Evolutionary conservation across 176 grass and related monocot genomes (phyloP), one percentile per base, ranked within the genome.

Genomic region (Triticum turgidum): DNA sequence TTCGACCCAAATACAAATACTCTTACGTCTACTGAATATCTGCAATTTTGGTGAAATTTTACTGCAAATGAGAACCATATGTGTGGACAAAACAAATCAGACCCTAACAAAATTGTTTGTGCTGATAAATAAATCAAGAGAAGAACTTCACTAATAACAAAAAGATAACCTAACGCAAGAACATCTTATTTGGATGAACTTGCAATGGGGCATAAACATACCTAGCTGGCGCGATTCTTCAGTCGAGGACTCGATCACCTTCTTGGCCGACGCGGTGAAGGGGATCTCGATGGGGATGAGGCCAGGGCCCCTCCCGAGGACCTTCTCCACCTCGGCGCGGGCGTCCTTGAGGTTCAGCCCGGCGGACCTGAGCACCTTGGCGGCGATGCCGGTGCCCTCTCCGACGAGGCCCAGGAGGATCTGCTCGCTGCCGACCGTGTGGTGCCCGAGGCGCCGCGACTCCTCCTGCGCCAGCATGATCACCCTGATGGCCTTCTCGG

Each of bases 391-490:
- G 12, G 90, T 92, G 37, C 93, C 93, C 77, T 98, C 96, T 20
- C 89, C 90, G 66, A 94, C 88, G 70, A 98, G 80, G 73, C 96
- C 96, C 82, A 98, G 80, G 35, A 98, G 86, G 70, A 98, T 96
- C 52, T 98, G 96, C 84, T 98, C 93, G 0, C 91, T 98, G 38
- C 96, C 93, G 30, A 98, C 93, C 76, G 93, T 92, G 29, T 92
- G 92, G 82, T 98, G 96, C 2, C 86, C 88, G 2, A 98, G 79
- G 38, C 89, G 90, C 62, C 96, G 92, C 3, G 96, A 84, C 76
- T 98, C 96, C 72, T 98, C 96, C 89, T 98, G 96, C 1, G 93
- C 91, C 84, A 98, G 93, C 91, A 98, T 98, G 12, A 98, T 91
- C 71, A 98, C 95, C 85, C 93, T 97, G 22, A 93, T 95, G 33